phyloP scores from a whole-genome alignment of 768 basidiomycete species.

The Rhizopogon salebrosus region DNA sequence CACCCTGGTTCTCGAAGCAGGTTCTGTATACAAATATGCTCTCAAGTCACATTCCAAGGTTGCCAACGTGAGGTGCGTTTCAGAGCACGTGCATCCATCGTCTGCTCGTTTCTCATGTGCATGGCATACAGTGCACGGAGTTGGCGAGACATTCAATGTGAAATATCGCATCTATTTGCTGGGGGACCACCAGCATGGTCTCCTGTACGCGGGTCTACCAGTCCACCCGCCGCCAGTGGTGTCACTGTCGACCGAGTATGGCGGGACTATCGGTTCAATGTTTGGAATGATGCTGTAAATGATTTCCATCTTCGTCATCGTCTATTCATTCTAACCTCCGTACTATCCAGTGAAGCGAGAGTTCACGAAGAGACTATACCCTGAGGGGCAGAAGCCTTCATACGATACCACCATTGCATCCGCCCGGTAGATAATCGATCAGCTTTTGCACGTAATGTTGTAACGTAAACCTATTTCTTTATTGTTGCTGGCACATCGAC shows the following conservation, averaged over 20 bases:
- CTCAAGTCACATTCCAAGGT: conserved; percentile 62
- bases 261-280: conserved; percentile 60
- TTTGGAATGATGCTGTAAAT: conserved; percentile 51
- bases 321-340: conserved; percentile 4
- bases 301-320: not conserved
- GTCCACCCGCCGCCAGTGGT: conserved; percentile 41
- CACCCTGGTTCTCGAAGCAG: conserved; percentile 65
- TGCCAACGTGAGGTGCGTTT: conserved; percentile 60
- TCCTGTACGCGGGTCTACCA: conserved; percentile 27
- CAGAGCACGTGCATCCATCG: not conserved
- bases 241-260: conserved; percentile 63
- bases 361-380: conserved; percentile 16
- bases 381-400: conserved; percentile 14
- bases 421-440: conserved; percentile 23
- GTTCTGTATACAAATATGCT: conserved; percentile 63
- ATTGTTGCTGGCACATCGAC: conserved; percentile 9
- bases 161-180: conserved; percentile 56
- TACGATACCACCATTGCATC: conserved; percentile 25
- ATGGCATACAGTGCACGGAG: conserved; percentile 45
- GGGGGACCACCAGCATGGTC: conserved; percentile 27
- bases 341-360: conserved; percentile 15
- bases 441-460: conserved; percentile 21
- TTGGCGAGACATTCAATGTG: conserved; percentile 61
- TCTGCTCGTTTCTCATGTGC: conserved; percentile 2
- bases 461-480: conserved; percentile 22